A percentile compares a stretch with the other conserved stretches of the same genome.
Evolutionary conservation across 495 filamentous ascomycete species (phyloP).

Genomic region (Penicillium cataractarum): DNA sequence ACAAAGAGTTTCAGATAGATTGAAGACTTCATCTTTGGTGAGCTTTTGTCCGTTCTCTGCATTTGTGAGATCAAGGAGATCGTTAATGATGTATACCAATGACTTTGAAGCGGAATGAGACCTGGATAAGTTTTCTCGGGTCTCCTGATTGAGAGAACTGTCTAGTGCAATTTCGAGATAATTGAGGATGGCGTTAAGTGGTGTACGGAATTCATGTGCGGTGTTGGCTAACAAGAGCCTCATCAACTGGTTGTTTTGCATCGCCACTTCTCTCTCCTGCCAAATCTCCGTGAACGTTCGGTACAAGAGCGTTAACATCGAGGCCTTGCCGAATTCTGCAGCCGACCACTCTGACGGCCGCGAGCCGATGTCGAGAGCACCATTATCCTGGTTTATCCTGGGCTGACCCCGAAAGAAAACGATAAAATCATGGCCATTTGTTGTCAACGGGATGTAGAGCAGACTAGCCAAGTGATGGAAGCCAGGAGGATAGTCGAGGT

Average conservation of each 20-base stretch:
- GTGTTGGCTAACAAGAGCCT: slow-evolving; percentile 81
- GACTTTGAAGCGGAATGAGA: slow-evolving; percentile 93
- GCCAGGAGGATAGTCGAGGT: slow-evolving; percentile 75
- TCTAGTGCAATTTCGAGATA: slow-evolving; percentile 91
- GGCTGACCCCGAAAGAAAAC: slow-evolving; percentile 67
- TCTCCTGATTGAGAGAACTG: slow-evolving; percentile 75
- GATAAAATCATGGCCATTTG: slow-evolving; percentile 78
- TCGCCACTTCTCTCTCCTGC: slow-evolving; percentile 81
- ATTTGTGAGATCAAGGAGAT: slow-evolving; percentile 86
- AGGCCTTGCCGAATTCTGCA: slow-evolving; percentile 73
- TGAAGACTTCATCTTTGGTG: slow-evolving; percentile 78
- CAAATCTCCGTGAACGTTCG: slow-evolving; percentile 86
- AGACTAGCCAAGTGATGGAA: slow-evolving; percentile 76
- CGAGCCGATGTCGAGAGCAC: neutral
- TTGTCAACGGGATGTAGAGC: slow-evolving; percentile 75
- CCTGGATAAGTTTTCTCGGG: slow-evolving; percentile 77
- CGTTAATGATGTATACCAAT: slow-evolving; percentile 90
- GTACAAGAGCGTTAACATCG: slow-evolving; percentile 84
- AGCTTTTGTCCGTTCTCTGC: slow-evolving; percentile 77
- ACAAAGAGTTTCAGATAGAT: slow-evolving; percentile 69
- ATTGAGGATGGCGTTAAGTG: slow-evolving; percentile 92
- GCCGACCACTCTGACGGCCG: slow-evolving; percentile 39
- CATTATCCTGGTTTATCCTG: slow-evolving; percentile 11
- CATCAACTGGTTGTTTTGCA: slow-evolving; percentile 79
- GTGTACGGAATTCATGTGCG: slow-evolving; percentile 89